Conservation (phyloP, 1,284 basidiomycete genomes). For the Trichosporon faecale region DNA sequence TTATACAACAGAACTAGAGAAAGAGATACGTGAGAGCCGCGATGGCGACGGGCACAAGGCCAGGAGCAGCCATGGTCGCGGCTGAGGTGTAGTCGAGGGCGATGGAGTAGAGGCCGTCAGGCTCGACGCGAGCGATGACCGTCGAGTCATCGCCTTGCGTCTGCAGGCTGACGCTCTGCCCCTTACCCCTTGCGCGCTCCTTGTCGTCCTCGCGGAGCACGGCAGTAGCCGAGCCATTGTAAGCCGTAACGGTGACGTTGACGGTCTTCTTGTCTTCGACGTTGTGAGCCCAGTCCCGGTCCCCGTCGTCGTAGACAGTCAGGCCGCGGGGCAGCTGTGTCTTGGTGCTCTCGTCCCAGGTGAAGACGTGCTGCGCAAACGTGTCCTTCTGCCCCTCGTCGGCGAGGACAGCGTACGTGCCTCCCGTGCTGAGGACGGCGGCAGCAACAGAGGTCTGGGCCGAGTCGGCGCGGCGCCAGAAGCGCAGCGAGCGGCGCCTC, state of each 20-base stretch:
- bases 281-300: neutral
- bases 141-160: constrained; percentile 2
- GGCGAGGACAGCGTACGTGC: constrained; percentile 1
- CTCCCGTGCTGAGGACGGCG: constrained; percentile 2
- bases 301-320: neutral
- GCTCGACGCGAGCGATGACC: neutral
- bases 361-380: constrained; percentile 8
- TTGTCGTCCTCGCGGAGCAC: constrained; percentile 3
- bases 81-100: neutral
- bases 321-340: neutral
- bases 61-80: neutral
- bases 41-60: neutral
- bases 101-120: neutral
- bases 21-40: neutral
- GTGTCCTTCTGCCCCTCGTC: neutral
- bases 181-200: constrained; percentile 8
- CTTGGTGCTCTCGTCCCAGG: neutral
- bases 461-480: neutral
- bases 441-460: neutral
- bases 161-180: neutral
- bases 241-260: constrained; percentile 2
- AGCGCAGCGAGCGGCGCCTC: constrained; percentile 7
- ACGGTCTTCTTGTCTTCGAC: neutral
- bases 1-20: neutral
- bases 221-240: neutral